phyloP scores from a whole-genome alignment of 768 basidiomycete genomes.

The Naganishia onofrii region DNA sequence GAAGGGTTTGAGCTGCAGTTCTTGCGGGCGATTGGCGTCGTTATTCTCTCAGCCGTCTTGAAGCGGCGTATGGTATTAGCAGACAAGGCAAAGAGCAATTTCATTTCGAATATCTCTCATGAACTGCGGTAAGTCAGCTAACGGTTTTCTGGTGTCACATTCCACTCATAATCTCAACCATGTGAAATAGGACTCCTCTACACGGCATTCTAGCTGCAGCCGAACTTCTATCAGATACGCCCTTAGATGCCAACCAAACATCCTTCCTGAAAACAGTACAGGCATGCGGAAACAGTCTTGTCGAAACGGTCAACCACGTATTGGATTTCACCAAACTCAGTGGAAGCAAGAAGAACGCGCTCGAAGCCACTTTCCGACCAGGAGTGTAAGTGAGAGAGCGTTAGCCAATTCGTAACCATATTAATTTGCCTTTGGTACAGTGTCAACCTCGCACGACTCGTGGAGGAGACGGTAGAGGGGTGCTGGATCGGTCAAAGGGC shows the following conservation, averaged over 20 bases:
- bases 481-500: slow-evolving; percentile 92
- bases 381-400: slow-evolving; percentile 4
- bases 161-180: slow-evolving; percentile 17
- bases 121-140: slow-evolving; percentile 61
- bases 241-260: slow-evolving; percentile 72
- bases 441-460: slow-evolving; percentile 49
- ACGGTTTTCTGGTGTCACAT: background rate
- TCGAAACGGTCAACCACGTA: slow-evolving; percentile 95
- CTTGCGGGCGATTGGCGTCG: slow-evolving; percentile 85
- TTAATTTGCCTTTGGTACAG: background rate
- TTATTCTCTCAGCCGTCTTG: slow-evolving; percentile 86
- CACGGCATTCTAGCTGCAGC: slow-evolving; percentile 92
- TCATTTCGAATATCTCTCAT: slow-evolving; percentile 91
- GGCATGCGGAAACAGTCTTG: slow-evolving; percentile 89
- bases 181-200: slow-evolving; percentile 62
- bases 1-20: slow-evolving; percentile 69
- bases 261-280: slow-evolving; percentile 91
- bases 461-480: slow-evolving; percentile 65
- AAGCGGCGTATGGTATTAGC: slow-evolving; percentile 90
- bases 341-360: slow-evolving; percentile 73
- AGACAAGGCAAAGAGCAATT: slow-evolving; percentile 87
- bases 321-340: slow-evolving; percentile 93
- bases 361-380: slow-evolving; percentile 67
- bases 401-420: background rate
- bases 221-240: slow-evolving; percentile 80